Conservation (phyloP, 257 asterid species). For the Solanum etuberosum region DNA sequence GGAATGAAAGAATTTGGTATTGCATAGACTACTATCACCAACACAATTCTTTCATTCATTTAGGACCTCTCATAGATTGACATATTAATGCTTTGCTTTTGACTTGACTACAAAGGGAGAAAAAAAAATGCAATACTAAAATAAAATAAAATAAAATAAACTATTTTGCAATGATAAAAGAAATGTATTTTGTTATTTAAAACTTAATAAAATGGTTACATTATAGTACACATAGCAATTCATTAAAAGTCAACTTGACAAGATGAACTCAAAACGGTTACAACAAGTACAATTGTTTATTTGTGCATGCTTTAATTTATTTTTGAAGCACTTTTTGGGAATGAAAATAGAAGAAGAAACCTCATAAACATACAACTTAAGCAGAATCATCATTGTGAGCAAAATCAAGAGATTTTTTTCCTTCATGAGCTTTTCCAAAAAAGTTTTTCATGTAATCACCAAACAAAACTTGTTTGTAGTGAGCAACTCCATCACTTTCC, state of each 20-base stretch:
- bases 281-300: background rate
- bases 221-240: background rate
- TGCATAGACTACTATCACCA: no score
- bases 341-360: background rate
- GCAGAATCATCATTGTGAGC: background rate
- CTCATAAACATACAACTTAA: background rate
- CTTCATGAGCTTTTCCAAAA: conserved; percentile 24
- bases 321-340: background rate
- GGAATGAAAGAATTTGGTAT: no score
- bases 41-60: no score
- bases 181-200: background rate
- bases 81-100: background rate
- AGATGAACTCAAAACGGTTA: background rate
- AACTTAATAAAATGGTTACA: background rate
- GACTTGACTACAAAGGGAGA: background rate
- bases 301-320: background rate
- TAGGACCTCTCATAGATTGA: background rate
- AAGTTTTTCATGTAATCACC: conserved; percentile 25
- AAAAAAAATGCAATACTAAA: background rate
- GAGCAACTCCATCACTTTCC: conserved; percentile 14
- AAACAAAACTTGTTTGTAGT: conserved; percentile 13
- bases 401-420: conserved; percentile 24
- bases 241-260: background rate
- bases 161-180: background rate
- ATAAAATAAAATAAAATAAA: background rate